Evolutionary conservation across 2,329 filamentous ascomycete genomes (phyloP), one percentile per base, ranked within the genome.

Genomic region (Ophiostoma piceae): DNA sequence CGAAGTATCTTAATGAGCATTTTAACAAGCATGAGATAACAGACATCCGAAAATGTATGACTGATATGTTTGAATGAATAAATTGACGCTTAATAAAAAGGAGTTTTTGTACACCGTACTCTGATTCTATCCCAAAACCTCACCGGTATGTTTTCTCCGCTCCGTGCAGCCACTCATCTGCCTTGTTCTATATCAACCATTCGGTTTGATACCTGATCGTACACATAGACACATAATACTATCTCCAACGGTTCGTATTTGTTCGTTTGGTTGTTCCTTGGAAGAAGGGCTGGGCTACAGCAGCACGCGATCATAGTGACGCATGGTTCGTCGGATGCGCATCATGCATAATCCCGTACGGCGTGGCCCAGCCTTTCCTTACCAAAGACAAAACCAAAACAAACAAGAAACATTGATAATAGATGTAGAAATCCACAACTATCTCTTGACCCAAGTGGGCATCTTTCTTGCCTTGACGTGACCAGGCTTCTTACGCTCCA

Each of bases 401-500:
- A 37, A 16, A 22, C 43, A 29, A 68, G 12, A 68, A 32, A 22
- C 19, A 68, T 16, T 2, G 22, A 51, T 22, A 7, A 43, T 47
- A 19, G 43, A 57, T 35, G 8, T 37, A 3, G 39, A 35, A 35
- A 35, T 35, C 9, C 11, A 35, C 73, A 47, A 65, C 74, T 84
- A 88, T 82, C 86, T 82, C 88, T 97, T 98, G 85, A 98, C 94
- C 95, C 96, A 99, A 76, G 95, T 87, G 72, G 94, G 94, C 88
- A 91, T 96, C 88, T 99, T 99, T 82, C 95, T 91, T 71, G 95
- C 94, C 86, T 99, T 99, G 82, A 96, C 81, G 77, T 92, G 92
- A 75, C 95, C 96, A 70, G 92, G 88, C 87, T 99, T 98, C 89
- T 99, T 99, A 79, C 95, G 94, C 83, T 99, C 95, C 75, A 99